Conservation (phyloP, 2,329 filamentous ascomycete species). For the Phoma sp. region DNA sequence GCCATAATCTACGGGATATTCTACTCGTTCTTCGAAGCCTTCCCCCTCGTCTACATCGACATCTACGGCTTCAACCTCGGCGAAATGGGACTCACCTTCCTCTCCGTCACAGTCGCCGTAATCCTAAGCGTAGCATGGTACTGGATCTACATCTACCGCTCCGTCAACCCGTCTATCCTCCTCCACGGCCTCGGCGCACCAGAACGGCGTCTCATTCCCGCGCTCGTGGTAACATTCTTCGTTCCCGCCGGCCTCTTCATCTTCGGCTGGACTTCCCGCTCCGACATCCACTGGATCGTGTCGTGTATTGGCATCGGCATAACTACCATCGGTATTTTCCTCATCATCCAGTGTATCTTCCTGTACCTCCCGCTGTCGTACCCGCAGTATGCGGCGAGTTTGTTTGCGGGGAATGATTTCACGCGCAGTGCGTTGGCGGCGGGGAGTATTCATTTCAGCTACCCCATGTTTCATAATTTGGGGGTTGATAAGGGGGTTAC, state of each 20-base stretch:
- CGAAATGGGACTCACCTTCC: slow-evolving; percentile 83
- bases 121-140: slow-evolving; percentile 68
- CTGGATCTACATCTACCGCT: slow-evolving; percentile 82
- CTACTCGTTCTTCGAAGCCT: slow-evolving; percentile 78
- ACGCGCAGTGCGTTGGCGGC: slow-evolving; percentile 64
- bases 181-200: slow-evolving; percentile 72
- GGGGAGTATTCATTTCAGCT: slow-evolving; percentile 66
- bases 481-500: slow-evolving; percentile 66
- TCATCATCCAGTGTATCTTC: slow-evolving; percentile 59
- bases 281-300: slow-evolving; percentile 64
- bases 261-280: slow-evolving; percentile 73
- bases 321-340: slow-evolving; percentile 55
- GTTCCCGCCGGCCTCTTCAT: slow-evolving; percentile 72
- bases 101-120: slow-evolving; percentile 79
- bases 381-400: slow-evolving; percentile 56
- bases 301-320: slow-evolving; percentile 62
- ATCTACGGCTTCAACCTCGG: slow-evolving; percentile 80
- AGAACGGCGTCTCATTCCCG: slow-evolving; percentile 79
- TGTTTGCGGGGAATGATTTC: slow-evolving; percentile 71
- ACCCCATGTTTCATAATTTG: slow-evolving; percentile 66
- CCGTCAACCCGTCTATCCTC: slow-evolving; percentile 64
- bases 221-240: slow-evolving; percentile 61
- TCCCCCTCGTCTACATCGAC: slow-evolving; percentile 71
- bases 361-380: slow-evolving; percentile 72
- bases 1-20: slow-evolving; percentile 77